A percentile compares a stretch with the other conserved stretches of the same genome.
Conservation (phyloP, 225 moss, liverwort and hornwort genomes). For the Pleurozium schreberi region DNA sequence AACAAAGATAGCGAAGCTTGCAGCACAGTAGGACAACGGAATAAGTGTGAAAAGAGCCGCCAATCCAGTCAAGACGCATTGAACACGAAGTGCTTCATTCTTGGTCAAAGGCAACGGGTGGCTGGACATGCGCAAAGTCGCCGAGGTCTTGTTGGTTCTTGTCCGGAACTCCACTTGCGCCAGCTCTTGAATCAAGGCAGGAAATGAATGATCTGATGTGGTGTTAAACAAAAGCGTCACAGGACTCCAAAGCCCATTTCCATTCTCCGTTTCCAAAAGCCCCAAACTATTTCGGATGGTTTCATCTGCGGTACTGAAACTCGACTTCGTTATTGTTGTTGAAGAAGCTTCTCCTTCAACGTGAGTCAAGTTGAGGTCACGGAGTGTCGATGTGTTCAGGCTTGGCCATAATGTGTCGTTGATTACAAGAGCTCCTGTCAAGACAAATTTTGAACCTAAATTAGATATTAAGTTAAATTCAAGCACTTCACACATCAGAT, state of each 20-base stretch:
- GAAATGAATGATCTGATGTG: constrained; percentile 79
- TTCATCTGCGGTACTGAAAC: constrained; percentile 16
- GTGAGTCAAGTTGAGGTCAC: constrained; percentile 28
- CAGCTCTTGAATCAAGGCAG: constrained; percentile 71
- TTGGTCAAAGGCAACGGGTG: constrained; percentile 81
- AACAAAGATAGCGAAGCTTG: constrained; percentile 78
- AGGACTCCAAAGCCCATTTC: constrained; percentile 42
- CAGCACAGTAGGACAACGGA: constrained; percentile 81
- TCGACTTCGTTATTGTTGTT: constrained; percentile 17
- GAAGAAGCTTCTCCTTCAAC: not conserved
- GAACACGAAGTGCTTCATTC: constrained; percentile 53
- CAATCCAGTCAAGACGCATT: constrained; percentile 58
- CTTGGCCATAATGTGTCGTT: constrained; percentile 71
- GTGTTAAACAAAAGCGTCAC: constrained; percentile 74
- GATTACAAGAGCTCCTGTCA: constrained; percentile 69
- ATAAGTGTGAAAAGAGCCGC: constrained; percentile 86
- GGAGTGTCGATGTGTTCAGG: constrained; percentile 32
- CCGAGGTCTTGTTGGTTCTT: constrained; percentile 29
- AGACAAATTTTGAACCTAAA: not conserved
- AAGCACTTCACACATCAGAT: not conserved
- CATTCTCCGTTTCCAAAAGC: constrained; percentile 29
- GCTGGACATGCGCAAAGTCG: constrained; percentile 36
- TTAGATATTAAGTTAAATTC: not conserved
- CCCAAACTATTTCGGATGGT: constrained; percentile 4
- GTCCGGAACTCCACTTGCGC: constrained; percentile 50